Evolutionary conservation across 2,329 filamentous ascomycete genomes (phyloP).

Genomic region (Aspergillus hiratsukae): DNA sequence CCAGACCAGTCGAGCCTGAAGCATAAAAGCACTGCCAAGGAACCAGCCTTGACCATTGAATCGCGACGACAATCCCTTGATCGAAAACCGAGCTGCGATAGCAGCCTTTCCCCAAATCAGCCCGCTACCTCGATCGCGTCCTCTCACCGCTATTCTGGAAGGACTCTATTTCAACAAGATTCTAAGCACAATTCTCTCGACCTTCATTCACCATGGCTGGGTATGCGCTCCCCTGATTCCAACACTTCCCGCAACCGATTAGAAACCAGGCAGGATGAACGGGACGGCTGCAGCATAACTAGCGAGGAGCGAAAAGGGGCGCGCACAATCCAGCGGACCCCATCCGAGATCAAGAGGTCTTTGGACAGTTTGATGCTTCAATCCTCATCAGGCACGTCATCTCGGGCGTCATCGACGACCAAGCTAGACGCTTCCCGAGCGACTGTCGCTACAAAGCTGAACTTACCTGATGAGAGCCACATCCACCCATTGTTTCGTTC

Average conservation of each 20-base stretch:
- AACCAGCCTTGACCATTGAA: constrained; percentile 9
- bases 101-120: constrained; percentile 4
- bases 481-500: constrained; percentile 57
- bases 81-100: constrained; percentile 11
- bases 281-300: constrained; percentile 9
- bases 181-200: constrained; percentile 23
- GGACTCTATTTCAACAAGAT: constrained; percentile 23
- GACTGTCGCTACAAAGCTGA: constrained; percentile 16
- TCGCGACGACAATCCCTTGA: constrained; percentile 12
- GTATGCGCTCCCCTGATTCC: constrained; percentile 6
- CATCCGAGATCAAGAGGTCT: constrained; percentile 18
- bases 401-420: constrained; percentile 18
- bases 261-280: constrained; percentile 2
- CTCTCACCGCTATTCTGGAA: constrained; percentile 28
- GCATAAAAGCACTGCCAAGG: constrained; percentile 3
- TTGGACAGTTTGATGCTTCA: constrained; percentile 22
- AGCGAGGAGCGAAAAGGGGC: constrained; percentile 1
- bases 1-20: constrained; percentile 9
- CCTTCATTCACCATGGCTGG: constrained; percentile 10
- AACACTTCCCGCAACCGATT: constrained; percentile 4
- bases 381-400: constrained; percentile 12
- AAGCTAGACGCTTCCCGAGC: constrained; percentile 12
- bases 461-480: constrained; percentile 42
- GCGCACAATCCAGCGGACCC: constrained; percentile 10
- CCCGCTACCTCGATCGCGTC: constrained; percentile 22